Percentiles rank a stretch among this genome's conserved stretches.
Evolutionary conservation across 345 rosid genomes (phyloP).

Genomic region (Sisymbrium altissimum): DNA sequence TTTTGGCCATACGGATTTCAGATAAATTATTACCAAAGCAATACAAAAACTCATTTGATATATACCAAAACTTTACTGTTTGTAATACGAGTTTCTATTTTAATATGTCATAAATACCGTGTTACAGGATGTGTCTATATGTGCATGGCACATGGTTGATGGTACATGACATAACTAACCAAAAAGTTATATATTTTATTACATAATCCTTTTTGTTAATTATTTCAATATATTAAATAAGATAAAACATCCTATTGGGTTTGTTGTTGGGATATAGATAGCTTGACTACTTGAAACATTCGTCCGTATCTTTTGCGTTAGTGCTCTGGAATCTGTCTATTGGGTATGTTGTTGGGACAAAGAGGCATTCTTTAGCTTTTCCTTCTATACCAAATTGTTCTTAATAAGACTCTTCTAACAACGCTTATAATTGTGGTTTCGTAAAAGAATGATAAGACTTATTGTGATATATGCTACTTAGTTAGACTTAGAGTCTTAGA

Average conservation of each 20-base stretch:
- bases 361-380: slow-evolving; percentile 1
- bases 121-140: neutral
- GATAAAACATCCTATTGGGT: neutral
- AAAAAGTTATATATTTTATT: neutral
- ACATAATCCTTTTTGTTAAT: neutral
- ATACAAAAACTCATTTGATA: neutral
- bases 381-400: neutral
- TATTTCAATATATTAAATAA: neutral
- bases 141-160: slow-evolving; percentile 16
- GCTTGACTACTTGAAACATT: slow-evolving; percentile 7
- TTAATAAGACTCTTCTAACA: neutral
- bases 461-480: neutral
- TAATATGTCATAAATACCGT: neutral
- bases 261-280: slow-evolving; percentile 14
- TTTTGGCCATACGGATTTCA: neutral
- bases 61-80: neutral
- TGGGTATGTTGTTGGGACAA: slow-evolving; percentile 32
- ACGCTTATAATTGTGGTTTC: neutral
- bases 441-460: neutral
- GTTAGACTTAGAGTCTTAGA: neutral
- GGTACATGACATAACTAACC: neutral
- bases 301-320: slow-evolving; percentile 18
- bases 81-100: neutral
- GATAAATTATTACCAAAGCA: neutral
- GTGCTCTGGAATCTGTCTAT: slow-evolving; percentile 31